Evolutionary conservation across 352 stramenopile genomes (phyloP), one percentile per base, ranked within the genome.

Genomic region (Phytophthora fragariaefolia): DNA sequence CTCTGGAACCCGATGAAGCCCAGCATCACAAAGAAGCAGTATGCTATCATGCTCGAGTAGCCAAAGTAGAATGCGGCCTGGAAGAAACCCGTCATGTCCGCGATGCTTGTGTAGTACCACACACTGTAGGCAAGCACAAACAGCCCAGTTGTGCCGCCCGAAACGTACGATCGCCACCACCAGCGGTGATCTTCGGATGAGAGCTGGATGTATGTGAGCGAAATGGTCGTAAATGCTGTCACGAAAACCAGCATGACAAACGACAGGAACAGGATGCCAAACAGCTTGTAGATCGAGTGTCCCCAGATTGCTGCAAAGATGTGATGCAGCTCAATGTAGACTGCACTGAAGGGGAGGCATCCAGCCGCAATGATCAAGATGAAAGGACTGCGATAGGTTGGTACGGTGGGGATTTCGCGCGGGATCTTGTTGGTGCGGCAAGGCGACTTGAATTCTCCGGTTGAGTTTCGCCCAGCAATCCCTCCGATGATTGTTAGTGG

Each of bases 251-350:
- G 83, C 73, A 99, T 96, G 38, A 98, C 43, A 68, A 99, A 98
- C 23, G 96, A 97, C 34, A 99, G 75, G 55, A 98, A 91, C 36
- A 99, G 74, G 63, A 99, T 99, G 45, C 97, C 97, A 71, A 99
- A 99, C 17, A 99, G 83, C 52, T 96, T 98, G 93, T 99, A 99
- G 71, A 99, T 98, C 79, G 98, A 97, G 73, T 99, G 96, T 55
- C 97, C 97, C 97, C 97, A 99, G 62, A 99, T 98, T 43, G 95
- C 94, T 17, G 92, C 95, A 64, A 99, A 99, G 53, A 99, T 99
- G 88, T 99, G 98, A 73, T 99, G 95, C 60, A 99, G 79, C 77
- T 99, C 97, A 70, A 99, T 99, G 87, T 99, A 99, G 64, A 99
- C 98, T 13, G 96, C 96, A 30, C 91, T 98, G 79, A 99, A 99